Conservation (phyloP, 257 asterid genomes). For the Solanum arcanum region DNA sequence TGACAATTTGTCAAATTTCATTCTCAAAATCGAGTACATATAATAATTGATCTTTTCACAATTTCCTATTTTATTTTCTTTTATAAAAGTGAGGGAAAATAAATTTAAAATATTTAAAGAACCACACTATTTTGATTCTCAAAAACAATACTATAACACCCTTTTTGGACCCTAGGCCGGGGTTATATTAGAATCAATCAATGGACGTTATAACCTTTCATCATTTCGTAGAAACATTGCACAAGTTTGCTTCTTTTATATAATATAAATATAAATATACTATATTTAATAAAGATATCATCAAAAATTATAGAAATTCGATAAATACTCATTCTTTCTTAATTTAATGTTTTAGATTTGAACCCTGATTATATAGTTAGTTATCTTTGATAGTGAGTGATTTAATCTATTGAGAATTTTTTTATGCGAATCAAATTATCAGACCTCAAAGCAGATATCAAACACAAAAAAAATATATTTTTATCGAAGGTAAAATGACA, state of each 20-base stretch:
- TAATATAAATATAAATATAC: neutral
- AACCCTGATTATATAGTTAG: neutral
- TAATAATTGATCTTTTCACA: neutral
- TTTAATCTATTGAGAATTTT: neutral
- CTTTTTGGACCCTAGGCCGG: neutral
- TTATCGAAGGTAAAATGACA: neutral
- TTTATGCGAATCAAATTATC: fast-evolving
- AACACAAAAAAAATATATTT: neutral
- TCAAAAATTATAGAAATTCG: neutral
- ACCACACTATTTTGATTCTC: neutral
- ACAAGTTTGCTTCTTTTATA: neutral
- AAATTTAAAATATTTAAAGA: neutral
- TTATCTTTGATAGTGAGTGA: fast-evolving
- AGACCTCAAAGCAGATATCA: neutral
- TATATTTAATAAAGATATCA: neutral
- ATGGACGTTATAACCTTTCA: neutral
- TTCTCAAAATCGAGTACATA: neutral
- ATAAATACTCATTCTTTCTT: neutral
- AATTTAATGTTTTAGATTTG: neutral
- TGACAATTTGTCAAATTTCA: neutral
- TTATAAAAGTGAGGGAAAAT: neutral
- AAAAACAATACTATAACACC: neutral
- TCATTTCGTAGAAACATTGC: neutral
- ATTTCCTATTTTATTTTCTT: neutral
- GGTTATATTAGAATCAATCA: neutral